A percentile compares a stretch with the other conserved stretches of the same genome.
These are phyloP conservation scores for Penicillium crustosum DNA, from an alignment of 2,329 filamentous ascomycete genomes.

Conservation along the genomic window DNA sequence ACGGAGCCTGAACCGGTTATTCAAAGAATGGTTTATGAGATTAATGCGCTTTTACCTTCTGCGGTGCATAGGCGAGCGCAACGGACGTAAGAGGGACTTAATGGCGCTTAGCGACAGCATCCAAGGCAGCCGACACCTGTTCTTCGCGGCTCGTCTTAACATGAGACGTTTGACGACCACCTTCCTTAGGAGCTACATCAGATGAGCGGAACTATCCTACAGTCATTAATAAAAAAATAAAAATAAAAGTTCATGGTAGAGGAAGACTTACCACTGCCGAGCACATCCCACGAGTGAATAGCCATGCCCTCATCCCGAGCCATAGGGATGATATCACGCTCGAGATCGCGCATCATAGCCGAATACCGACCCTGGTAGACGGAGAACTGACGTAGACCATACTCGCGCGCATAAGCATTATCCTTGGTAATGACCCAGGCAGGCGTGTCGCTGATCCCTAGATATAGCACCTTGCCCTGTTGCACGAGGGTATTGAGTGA, in stretches of 20 bases:
- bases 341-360: slow-evolving; percentile 62
- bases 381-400: slow-evolving; percentile 68
- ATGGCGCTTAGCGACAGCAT: slow-evolving; percentile 14
- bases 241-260: background rate
- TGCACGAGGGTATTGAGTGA: slow-evolving; percentile 60
- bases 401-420: slow-evolving; percentile 62
- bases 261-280: slow-evolving; percentile 36
- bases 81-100: background rate
- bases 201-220: background rate
- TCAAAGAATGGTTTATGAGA: no score
- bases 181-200: background rate
- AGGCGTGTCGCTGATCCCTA: slow-evolving; percentile 67
- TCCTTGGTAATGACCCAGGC: slow-evolving; percentile 60
- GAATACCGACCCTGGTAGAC: slow-evolving; percentile 69
- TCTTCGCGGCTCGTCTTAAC: slow-evolving; percentile 13
- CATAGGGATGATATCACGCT: slow-evolving; percentile 71
- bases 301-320: slow-evolving; percentile 61
- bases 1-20: slow-evolving; percentile 31
- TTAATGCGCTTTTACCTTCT: slow-evolving; percentile 35
- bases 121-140: slow-evolving; percentile 18
- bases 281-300: slow-evolving; percentile 53
- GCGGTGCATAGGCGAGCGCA: slow-evolving; percentile 54
- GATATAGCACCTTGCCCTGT: slow-evolving; percentile 64
- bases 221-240: background rate
- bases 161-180: slow-evolving; percentile 6